Evolutionary conservation across 352 stramenopile genomes (phyloP), one percentile per base, ranked within the genome.

Genomic region (Aphanomyces stellatus): DNA sequence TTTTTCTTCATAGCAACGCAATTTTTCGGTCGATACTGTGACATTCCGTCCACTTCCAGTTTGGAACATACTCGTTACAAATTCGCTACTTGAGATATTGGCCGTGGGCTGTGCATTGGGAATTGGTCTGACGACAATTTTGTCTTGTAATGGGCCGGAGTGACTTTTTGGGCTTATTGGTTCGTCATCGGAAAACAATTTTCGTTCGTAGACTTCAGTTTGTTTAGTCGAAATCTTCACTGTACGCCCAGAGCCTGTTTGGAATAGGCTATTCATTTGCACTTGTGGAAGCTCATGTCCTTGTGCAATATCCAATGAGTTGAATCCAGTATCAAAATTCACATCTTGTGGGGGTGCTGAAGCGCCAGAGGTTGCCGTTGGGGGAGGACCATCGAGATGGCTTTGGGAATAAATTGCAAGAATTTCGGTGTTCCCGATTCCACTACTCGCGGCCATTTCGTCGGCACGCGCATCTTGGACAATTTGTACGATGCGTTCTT

Each of bases 161-260:
- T n/a, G n/a, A 46, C 37, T 46, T 46, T 19, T 46, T 46, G 11
- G 2, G 46, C 8, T 19, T 53, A 8, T 28, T 28, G 17, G 46
- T n/a, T 53, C 46, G 2, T 53, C 25, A 19, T 28, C 25, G 22
- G 49, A 22, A 37, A 57, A 57, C 25, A 57, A 37, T 30, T 37
- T 30, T 28, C 27, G 55, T 19, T 64, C 35, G 37, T 64, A 64
- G 7, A 34, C 35, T 28, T 64, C 19, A 10, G 35, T 37, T 28
- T 64, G 49, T 24, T 64, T 34, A n/a, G 37, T 19, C 4, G 41
- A 67, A n/a, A 67, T 33, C 41, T 59, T 40, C 1, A 67, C 40
- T 13, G 22, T 31, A 27, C 60, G 60, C 11, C 60, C 46, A 27
- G 27, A 27, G 13, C 46, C 46, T 28, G 46, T 62, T 53, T 62